Base-by-base conservation (phyloP, 2,329 filamentous ascomycete species). In the Trichophyton simii region DNA sequence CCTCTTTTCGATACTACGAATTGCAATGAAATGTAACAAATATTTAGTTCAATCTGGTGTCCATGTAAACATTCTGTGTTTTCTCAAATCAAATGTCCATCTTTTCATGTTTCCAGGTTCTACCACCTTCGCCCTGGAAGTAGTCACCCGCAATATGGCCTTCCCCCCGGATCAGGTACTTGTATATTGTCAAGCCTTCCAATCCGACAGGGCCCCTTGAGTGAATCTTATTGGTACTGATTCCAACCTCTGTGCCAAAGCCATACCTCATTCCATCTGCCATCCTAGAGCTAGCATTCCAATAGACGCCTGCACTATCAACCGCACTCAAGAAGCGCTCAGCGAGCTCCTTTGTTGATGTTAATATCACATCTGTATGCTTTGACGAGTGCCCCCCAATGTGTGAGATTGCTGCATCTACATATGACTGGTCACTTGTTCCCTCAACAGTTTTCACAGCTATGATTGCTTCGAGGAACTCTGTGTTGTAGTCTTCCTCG, bases 141-240 rank as follows among this genome's bases (percentile, higher is more conserved):
- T 96, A 97, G 60, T 84, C 84, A 0, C 82, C 82, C 22, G 89
- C 89, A n/a, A 86, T 80, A 67, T 99, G 94, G 8, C 91, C 94
- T 63, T 83, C 79, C 0, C 92, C 94, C 42, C 88, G 80, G 65
- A 99, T 81, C 74, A 94, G 84, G 79, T 96, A 99, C 79, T 96
- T 96, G 78, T 99, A 96, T 65, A 97, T 97, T 72, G 90, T 96
- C 72, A 99, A 76, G 0, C 94, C 94, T 71, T 97, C 94, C 59
- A 99, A 78, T 0, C 94, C 94, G 4, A 99, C 94, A 0, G 94
- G 94, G 0, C 94, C 94, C 58, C 94, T 81, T 1, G 89, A 88
- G 72, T 99, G 94, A 65, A 99, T 96, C 79, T 97, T 99, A 79
- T 96, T 99, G 58, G 94, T 99, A 77, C 89, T 95, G 75, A 99